phyloP scores from a whole-genome alignment of 192 early-diverging fungal genomes.

The Glomus cerebriforme region DNA sequence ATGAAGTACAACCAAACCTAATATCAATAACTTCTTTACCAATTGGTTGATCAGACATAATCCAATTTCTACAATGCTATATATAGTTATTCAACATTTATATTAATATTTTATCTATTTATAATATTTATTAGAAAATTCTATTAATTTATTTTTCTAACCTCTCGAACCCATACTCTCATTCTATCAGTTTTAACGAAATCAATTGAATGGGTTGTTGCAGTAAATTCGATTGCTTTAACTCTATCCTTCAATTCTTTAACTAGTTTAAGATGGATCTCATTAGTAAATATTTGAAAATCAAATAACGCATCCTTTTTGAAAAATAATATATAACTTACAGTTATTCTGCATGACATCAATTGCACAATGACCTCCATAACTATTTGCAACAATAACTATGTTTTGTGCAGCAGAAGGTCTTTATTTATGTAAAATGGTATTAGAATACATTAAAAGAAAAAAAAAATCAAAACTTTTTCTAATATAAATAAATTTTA shows the following conservation, averaged over 20 bases:
- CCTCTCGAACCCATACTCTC: slow-evolving; percentile 28
- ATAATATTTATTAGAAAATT: not conserved
- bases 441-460: not conserved
- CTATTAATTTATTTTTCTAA: not conserved
- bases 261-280: not conserved
- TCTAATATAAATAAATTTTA: not conserved
- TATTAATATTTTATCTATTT: not conserved
- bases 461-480: no score
- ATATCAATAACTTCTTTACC: slow-evolving; percentile 15
- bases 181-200: slow-evolving; percentile 5
- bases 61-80: slow-evolving; percentile 33
- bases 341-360: slow-evolving; percentile 15
- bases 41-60: slow-evolving; percentile 7
- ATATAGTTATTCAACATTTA: not conserved
- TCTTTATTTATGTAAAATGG: not conserved
- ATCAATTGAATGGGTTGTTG: slow-evolving; percentile 29
- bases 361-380: slow-evolving; percentile 30
- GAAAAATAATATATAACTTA: not conserved
- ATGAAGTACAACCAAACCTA: slow-evolving; percentile 24
- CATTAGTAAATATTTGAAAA: not conserved
- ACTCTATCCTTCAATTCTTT: slow-evolving; percentile 5
- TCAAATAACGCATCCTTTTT: not conserved
- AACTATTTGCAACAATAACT: slow-evolving; percentile 30
- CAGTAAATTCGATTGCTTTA: slow-evolving; percentile 28
- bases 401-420: slow-evolving; percentile 27